Base-by-base conservation (phyloP, 805 yeast genomes). In the Blastobotrys peoriensis region DNA sequence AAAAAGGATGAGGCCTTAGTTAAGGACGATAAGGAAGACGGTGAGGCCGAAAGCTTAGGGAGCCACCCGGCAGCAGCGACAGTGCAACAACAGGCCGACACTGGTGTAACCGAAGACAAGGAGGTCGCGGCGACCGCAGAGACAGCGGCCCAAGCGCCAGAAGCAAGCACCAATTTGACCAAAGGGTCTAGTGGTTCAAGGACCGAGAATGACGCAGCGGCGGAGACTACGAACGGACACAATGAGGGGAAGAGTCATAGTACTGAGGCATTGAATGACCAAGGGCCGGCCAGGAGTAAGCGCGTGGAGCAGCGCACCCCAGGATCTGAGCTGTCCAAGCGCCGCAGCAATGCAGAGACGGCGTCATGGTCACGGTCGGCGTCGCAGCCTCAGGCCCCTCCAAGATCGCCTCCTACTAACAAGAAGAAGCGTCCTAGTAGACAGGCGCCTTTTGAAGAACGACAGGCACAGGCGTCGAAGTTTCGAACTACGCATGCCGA, bases 361-460 rank as follows among this genome's bases (percentile, higher is more conserved):
- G 21, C 41, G n/a, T 16, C 30, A 13, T 36, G 38, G 9, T 9
- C 8, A 8, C 30, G 13, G 30, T 25, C 30, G 13, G 30, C 8
- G 8, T 25, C 30, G 10, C 30, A 25, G 10, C 30, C 30, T 25
- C 13, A 8, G 8, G 30, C 8, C 8, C 25, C 33, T 13, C 16
- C 41, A 13, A 23, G 16, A 17, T 41, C 13, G 19, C 48, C 51
- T 9, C 36, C 45, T 4, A n/a, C n/a, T n/a, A 41, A 52, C 4
- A 55, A 54, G 23, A 38, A 42, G 10, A 55, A 54, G 35, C 43
- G 41, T 20, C 60, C 60, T 1, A 33, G 45, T 1, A 42, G 44
- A 8, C 39, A 55, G 22, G 25, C 42, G 30, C 21, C 44, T 3
- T 33, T 30, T 13, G 47, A 37, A 3, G 53, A 45, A 9, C 47